These are phyloP conservation scores for Penicillium angulare DNA, from an alignment of 495 filamentous ascomycete genomes.

Conservation along the genomic window DNA sequence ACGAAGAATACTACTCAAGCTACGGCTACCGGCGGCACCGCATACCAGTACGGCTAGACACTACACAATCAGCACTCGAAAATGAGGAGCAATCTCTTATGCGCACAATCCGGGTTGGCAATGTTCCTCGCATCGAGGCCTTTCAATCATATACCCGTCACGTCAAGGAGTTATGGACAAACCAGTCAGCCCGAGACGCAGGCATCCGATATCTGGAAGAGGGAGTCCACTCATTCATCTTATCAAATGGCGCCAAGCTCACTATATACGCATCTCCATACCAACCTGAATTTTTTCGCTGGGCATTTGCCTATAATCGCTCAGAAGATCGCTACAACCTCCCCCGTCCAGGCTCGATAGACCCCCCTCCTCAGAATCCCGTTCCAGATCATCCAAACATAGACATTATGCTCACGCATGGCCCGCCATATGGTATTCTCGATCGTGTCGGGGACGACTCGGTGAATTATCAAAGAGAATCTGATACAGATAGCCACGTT, in stretches of 20 bases:
- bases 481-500: slow-evolving; percentile 21
- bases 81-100: slow-evolving; percentile 10
- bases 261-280: slow-evolving; percentile 71
- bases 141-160: slow-evolving; percentile 19
- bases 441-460: slow-evolving; percentile 42
- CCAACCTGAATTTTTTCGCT: slow-evolving; percentile 56
- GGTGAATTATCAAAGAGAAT: neutral
- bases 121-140: neutral
- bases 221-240: slow-evolving; percentile 53
- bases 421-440: slow-evolving; percentile 60
- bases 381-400: slow-evolving; percentile 49
- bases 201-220: slow-evolving; percentile 69
- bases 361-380: slow-evolving; percentile 35
- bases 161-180: slow-evolving; percentile 47
- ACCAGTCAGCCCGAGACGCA: slow-evolving; percentile 40
- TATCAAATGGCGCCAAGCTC: slow-evolving; percentile 58
- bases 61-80: slow-evolving; percentile 2
- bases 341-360: slow-evolving; percentile 12
- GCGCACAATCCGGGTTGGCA: slow-evolving; percentile 2
- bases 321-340: slow-evolving; percentile 56
- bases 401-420: slow-evolving; percentile 73
- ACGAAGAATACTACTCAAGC: slow-evolving; percentile 49
- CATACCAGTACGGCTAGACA: slow-evolving; percentile 19
- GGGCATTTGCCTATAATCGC: slow-evolving; percentile 62
- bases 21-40: slow-evolving; percentile 34